Base-by-base conservation (phyloP, 805 yeast species). In the Candida sithepensis region DNA sequence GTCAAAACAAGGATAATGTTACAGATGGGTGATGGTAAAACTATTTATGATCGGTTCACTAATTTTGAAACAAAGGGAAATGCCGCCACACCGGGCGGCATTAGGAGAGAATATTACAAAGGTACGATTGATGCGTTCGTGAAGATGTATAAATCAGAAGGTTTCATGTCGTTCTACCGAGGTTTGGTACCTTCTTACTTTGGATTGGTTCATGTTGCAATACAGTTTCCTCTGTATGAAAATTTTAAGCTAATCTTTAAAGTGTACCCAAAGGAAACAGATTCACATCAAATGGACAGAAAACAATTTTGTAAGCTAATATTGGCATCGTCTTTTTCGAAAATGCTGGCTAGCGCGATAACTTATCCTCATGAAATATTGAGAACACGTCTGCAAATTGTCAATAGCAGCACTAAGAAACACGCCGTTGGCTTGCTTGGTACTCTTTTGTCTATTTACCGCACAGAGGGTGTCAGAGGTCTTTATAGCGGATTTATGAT, bases 361-460 rank as follows among this genome's bases (percentile, higher is more conserved):
- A 92, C 98, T 0, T 92, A 92, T 63, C 98, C 99, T 2, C 99
- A 92, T 68, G 99, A 92, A 65, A 91, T 92, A 28, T 72, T 94
- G 42, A 77, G 99, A 57, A 91, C 98, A 12, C 76, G 98, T 58
- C 78, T 90, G 79, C 99, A 92, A 68, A 78, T 87, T 30, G 59
- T 59, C 41, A 57, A 61, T 26, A 55, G 54, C 39, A 72, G 53
- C 40, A 68, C 49, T 49, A 63, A 55, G 28, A 60, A 58, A 39
- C 37, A 58, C 6, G 46, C 48, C 20, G 56, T 57, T 3, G 59
- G 61, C 13, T 41, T 65, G n/a, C 18, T 51, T 14, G 53, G 52
- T 22, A 68, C 73, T 14, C 61, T 77, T 18, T 51, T 55, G 34
- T 61, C 68, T 13, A 75, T 85, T 41, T 78, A 74, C 60, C 54